Evolutionary conservation across 1,284 basidiomycete species (phyloP).

Genomic region (Ganoderma lingzhi): DNA sequence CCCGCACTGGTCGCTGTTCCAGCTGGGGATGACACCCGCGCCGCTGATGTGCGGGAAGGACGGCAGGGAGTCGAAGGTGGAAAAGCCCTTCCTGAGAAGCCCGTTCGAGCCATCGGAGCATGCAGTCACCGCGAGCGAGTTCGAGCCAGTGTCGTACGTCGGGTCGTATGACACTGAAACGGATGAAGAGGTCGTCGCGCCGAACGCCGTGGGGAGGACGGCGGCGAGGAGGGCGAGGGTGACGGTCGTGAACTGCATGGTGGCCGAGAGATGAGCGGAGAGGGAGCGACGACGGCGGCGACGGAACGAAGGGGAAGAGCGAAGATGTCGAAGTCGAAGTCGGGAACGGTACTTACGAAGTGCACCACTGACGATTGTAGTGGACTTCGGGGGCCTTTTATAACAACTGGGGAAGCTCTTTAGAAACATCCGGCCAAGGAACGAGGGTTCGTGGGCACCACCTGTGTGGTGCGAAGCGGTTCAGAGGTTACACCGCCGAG

Average conservation of each 20-base stretch:
- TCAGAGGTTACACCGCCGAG: neutral
- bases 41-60: constrained; percentile 59
- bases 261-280: neutral
- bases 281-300: neutral
- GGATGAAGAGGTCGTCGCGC: constrained; percentile 28
- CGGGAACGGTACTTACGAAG: neutral
- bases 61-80: constrained; percentile 57
- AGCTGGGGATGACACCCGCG: constrained; percentile 48
- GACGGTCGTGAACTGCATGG: constrained; percentile 24
- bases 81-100: constrained; percentile 36
- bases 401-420: neutral
- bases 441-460: neutral
- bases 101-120: constrained; percentile 58
- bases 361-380: neutral
- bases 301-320: constrained; percentile 2
- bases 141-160: constrained; percentile 48
- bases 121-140: constrained; percentile 47
- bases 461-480: neutral
- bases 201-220: neutral
- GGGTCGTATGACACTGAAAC: constrained; percentile 51
- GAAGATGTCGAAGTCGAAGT: neutral
- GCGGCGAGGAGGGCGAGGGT: constrained; percentile 8
- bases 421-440: neutral
- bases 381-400: neutral
- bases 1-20: constrained; percentile 53